These are phyloP conservation scores for Beverwykella pulmonaria DNA, from an alignment of 495 filamentous ascomycete species.

Conservation along the genomic window DNA sequence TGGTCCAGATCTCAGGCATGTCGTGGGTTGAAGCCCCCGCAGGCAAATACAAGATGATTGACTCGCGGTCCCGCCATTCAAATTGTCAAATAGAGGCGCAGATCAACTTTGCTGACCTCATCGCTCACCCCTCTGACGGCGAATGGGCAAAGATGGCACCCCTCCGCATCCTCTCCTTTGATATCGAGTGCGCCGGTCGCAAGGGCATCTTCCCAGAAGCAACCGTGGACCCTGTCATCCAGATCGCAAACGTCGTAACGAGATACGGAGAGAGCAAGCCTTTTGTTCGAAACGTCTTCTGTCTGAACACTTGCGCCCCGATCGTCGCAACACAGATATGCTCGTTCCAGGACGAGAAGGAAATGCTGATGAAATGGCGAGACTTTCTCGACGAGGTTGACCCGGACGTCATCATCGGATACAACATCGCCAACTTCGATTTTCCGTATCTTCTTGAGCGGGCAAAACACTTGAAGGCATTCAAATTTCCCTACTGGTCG, in stretches of 20 bases:
- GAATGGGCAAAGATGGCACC: constrained; percentile 99
- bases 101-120: constrained; percentile 77
- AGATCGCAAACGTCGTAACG: constrained; percentile 98
- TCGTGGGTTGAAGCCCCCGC: constrained; percentile 91
- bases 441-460: constrained; percentile 95
- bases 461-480: constrained; percentile 77
- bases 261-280: constrained; percentile 93
- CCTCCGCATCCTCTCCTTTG: constrained; percentile 87
- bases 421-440: constrained; percentile 99
- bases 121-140: constrained; percentile 84
- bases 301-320: constrained; percentile 81
- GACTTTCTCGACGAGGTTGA: constrained; percentile 90
- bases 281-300: constrained; percentile 96
- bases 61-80: constrained; percentile 65
- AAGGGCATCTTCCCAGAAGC: constrained; percentile 97
- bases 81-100: constrained; percentile 94
- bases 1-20: constrained; percentile 79
- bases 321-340: constrained; percentile 96
- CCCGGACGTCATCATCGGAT: constrained; percentile 96
- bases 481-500: constrained; percentile 81
- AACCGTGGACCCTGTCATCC: constrained; percentile 89
- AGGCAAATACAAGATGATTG: constrained; percentile 68
- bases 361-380: constrained; percentile 87
- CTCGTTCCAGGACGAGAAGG: constrained; percentile 73
- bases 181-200: constrained; percentile 97